These are phyloP conservation scores for Penicillium alfredii DNA, from an alignment of 495 filamentous ascomycete species.

Conservation along the genomic window DNA sequence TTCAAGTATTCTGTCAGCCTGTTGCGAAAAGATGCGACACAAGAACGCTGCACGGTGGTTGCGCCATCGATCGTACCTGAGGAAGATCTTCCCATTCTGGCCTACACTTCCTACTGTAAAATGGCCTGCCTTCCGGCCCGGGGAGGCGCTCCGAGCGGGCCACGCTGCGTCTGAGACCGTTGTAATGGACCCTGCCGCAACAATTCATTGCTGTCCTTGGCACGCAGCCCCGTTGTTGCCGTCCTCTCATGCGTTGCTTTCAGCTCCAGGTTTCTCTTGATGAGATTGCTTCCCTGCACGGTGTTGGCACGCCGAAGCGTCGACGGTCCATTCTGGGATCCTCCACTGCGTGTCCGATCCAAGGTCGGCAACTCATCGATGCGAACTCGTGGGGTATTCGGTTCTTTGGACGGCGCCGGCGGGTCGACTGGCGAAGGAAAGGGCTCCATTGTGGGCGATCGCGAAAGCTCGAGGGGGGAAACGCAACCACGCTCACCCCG, in stretches of 20 bases:
- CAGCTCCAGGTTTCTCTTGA: constrained; percentile 28
- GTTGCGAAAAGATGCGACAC: constrained; percentile 16
- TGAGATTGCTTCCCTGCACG: constrained; percentile 30
- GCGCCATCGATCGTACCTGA: constrained; percentile 62
- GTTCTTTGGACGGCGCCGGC: constrained; percentile 12
- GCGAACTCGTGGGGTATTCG: constrained; percentile 8
- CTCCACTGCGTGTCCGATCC: constrained; percentile 14
- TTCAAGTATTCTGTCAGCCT: constrained; percentile 23
- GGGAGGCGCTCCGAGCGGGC: constrained; percentile 28
- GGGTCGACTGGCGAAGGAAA: constrained; percentile 13
- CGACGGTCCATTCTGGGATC: constrained; percentile 19
- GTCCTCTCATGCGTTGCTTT: constrained; percentile 28
- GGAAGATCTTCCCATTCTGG: constrained; percentile 86
- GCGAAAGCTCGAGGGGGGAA: constrained; percentile 7
- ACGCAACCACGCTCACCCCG: constrained; percentile 10
- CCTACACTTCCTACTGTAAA: constrained; percentile 94
- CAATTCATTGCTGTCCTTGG: constrained; percentile 44
- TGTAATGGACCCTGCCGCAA: constrained; percentile 39
- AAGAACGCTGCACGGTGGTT: constrained; percentile 12
- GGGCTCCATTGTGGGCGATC: constrained; percentile 20
- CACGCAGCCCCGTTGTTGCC: constrained; percentile 32
- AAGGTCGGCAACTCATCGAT: constrained; percentile 16
- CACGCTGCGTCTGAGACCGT: constrained; percentile 29
- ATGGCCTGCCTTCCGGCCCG: constrained; percentile 56
- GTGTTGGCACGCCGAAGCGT: constrained; percentile 40